Evolutionary conservation across 225 moss, liverwort and hornwort species (phyloP).

Genomic region (Lunularia cruciata): DNA sequence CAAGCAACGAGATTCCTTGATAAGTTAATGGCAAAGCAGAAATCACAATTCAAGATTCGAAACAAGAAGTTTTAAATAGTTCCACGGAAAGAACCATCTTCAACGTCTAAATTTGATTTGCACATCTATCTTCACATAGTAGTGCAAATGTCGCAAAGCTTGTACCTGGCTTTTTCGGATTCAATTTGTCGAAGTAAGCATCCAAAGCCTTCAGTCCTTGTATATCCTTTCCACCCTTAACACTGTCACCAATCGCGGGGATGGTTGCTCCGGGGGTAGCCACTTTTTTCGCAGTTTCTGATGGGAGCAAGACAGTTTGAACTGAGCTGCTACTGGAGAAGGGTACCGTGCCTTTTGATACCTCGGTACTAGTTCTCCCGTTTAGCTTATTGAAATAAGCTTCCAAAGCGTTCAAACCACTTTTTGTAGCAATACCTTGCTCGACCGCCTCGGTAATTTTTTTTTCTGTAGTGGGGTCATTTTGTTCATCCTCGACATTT

Average conservation of each 20-base stretch:
- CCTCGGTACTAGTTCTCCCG: slow-evolving; percentile 15
- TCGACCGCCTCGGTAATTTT: not conserved
- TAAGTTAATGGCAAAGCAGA: too few species aligned
- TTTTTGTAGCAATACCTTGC: slow-evolving; percentile 50
- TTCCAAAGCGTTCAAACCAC: slow-evolving; percentile 70
- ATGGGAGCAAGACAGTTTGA: not conserved
- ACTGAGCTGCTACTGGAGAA: not conserved
- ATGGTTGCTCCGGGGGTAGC: not conserved
- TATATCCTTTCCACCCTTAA: slow-evolving; percentile 11
- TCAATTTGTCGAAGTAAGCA: slow-evolving; percentile 89
- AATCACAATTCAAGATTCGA: not conserved
- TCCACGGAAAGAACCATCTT: not conserved
- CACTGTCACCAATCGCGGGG: not conserved
- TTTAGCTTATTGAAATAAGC: slow-evolving; percentile 70
- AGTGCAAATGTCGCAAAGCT: not conserved
- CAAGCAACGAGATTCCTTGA: not conserved
- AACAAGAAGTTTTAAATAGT: not conserved
- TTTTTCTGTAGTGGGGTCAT: not conserved
- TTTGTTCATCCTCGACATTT: slow-evolving; percentile 18
- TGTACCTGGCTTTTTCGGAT: slow-evolving; percentile 47
- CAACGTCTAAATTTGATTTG: not conserved
- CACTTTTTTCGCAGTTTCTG: not conserved
- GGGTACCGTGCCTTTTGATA: not conserved
- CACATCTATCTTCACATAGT: too few species aligned
- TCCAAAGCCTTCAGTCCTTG: slow-evolving; percentile 49